Conservation (phyloP, 495 filamentous ascomycete species). For the Penicillium samsonianum region DNA sequence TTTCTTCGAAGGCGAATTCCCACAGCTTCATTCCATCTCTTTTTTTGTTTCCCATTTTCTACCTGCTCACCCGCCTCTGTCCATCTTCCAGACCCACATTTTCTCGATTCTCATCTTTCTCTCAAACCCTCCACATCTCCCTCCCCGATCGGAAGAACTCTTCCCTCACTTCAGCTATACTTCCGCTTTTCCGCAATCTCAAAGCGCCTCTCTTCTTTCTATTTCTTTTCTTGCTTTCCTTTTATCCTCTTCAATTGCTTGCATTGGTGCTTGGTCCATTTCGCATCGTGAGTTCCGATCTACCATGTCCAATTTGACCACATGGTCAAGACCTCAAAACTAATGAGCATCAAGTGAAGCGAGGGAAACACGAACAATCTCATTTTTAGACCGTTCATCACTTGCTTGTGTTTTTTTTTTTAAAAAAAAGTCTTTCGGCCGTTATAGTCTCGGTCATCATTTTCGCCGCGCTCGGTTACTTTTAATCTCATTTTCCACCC, state of each 20-base stretch:
- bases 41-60: conserved; percentile 16
- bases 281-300: conserved; percentile 40
- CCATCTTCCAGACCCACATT: conserved; percentile 13
- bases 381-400: conserved; percentile 17
- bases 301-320: conserved; percentile 8
- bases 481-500: conserved; percentile 23
- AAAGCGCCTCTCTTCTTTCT: conserved; percentile 17
- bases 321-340: background rate
- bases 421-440: conserved; percentile 5
- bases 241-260: conserved; percentile 28
- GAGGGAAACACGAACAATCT: conserved; percentile 20
- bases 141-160: conserved; percentile 29
- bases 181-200: conserved; percentile 21
- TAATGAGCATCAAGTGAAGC: conserved; percentile 25
- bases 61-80: conserved; percentile 11
- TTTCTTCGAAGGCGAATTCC: conserved; percentile 38
- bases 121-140: conserved; percentile 8
- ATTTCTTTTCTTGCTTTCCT: conserved; percentile 25
- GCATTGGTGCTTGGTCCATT: conserved; percentile 29
- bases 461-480: conserved; percentile 22
- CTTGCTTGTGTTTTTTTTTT: conserved; percentile 6
- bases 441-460: background rate
- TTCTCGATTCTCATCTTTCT: conserved; percentile 11
- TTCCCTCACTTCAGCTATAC: conserved; percentile 29
- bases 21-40: conserved; percentile 29